These are phyloP conservation scores for Hansenula lynferdii DNA, from an alignment of 1,139 yeast species.

Conservation along the genomic window DNA sequence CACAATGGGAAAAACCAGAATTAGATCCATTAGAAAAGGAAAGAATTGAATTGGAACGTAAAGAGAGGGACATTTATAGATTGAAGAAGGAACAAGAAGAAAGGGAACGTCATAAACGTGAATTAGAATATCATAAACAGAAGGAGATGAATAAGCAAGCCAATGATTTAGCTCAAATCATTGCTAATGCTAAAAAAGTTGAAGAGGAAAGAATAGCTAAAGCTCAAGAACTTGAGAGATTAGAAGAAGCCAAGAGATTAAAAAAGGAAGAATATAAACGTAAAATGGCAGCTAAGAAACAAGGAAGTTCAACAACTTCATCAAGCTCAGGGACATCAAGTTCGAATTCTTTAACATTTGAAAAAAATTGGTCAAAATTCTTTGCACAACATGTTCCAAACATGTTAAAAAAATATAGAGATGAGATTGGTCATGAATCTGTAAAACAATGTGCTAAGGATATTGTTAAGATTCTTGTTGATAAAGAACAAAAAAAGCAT, in stretches of 20 bases:
- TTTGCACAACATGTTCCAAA: constrained; percentile 83
- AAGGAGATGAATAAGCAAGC: constrained; percentile 6
- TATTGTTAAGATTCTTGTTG: constrained; percentile 55
- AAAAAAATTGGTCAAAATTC: constrained; percentile 50
- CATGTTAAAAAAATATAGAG: constrained; percentile 59
- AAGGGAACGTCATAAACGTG: constrained; percentile 6
- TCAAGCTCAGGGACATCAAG: constrained; percentile 9
- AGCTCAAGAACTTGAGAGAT: constrained; percentile 18
- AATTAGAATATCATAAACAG: constrained; percentile 5
- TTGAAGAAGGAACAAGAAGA: constrained; percentile 9
- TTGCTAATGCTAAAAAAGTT: constrained; percentile 16
- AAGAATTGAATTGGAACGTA: constrained; percentile 23
- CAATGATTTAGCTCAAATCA: constrained; percentile 9
- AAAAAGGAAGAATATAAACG: constrained; percentile 24
- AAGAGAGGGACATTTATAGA: constrained; percentile 1
- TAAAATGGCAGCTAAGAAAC: constrained; percentile 17
- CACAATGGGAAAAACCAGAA: constrained; percentile 61
- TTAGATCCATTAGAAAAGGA: constrained; percentile 6
- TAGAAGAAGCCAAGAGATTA: constrained; percentile 22
- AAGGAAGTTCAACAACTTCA: constrained; percentile 5
- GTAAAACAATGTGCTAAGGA: constrained; percentile 79
- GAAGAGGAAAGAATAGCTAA: constrained; percentile 13
- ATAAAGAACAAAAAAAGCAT: constrained; percentile 51
- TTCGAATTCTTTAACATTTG: constrained; percentile 17
- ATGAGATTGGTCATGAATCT: constrained; percentile 65